Evolutionary conservation across 1,139 yeast genomes (phyloP).

Genomic region (Saccharomyces hybrid): DNA sequence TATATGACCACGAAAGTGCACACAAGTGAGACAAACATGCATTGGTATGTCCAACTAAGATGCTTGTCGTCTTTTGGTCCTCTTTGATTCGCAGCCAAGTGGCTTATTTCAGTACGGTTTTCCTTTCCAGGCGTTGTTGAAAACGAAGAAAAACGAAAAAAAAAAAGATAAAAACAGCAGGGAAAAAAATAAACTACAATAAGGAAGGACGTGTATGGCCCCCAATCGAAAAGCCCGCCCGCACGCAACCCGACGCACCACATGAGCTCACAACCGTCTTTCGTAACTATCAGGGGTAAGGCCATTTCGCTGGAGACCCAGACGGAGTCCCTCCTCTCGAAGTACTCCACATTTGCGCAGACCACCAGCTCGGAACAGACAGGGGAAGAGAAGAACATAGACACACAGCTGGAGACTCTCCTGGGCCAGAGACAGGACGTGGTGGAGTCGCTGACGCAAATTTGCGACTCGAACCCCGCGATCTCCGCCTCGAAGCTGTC

Average conservation of each 20-base stretch:
- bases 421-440: slow-evolving; percentile 38
- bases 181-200: neutral
- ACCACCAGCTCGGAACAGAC: slow-evolving; percentile 42
- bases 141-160: slow-evolving; percentile 4
- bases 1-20: too few relatives aligned
- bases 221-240: neutral
- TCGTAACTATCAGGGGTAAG: slow-evolving; percentile 47
- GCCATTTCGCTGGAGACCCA: slow-evolving; percentile 51
- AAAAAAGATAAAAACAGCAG: slow-evolving; percentile 1
- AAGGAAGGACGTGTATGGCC: neutral
- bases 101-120: neutral
- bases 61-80: too few relatives aligned
- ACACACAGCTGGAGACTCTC: slow-evolving; percentile 38
- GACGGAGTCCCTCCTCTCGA: slow-evolving; percentile 43
- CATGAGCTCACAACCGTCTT: slow-evolving; percentile 20
- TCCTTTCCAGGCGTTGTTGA: slow-evolving; percentile 1
- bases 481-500: slow-evolving; percentile 67
- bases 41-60: too few relatives aligned
- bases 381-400: slow-evolving; percentile 41
- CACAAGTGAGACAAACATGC: too few relatives aligned
- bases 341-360: slow-evolving; percentile 48
- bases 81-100: neutral
- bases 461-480: slow-evolving; percentile 51
- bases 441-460: slow-evolving; percentile 33
- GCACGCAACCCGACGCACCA: neutral